Evolutionary conservation across 2,329 filamentous ascomycete genomes (phyloP).

Genomic region (Fusarium compactum): DNA sequence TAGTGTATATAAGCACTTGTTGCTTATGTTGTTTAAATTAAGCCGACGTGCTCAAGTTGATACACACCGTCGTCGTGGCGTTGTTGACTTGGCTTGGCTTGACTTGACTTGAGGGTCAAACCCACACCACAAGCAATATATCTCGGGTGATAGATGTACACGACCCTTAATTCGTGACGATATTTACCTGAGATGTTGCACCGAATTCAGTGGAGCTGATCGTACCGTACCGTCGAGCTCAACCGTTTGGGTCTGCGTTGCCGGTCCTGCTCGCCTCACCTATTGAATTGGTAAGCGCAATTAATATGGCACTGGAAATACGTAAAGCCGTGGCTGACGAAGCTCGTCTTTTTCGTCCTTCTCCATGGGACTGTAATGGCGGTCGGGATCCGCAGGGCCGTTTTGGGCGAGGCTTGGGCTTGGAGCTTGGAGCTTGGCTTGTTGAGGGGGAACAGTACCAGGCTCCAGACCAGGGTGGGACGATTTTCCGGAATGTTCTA

Average conservation of each 20-base stretch:
- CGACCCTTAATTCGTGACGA: not conserved
- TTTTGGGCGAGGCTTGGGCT: slow-evolving; percentile 14
- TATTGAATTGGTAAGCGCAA: slow-evolving; percentile 10
- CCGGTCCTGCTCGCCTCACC: slow-evolving; percentile 2
- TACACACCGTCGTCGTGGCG: not conserved
- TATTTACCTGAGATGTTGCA: slow-evolving; percentile 10
- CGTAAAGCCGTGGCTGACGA: not conserved
- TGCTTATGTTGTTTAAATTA: slow-evolving; percentile 3
- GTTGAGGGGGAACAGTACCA: slow-evolving; percentile 3
- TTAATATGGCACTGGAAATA: not conserved
- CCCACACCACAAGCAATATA: slow-evolving; percentile 3
- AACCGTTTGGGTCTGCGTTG: not conserved
- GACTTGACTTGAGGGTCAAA: not conserved
- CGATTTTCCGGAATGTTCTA: slow-evolving; percentile 43
- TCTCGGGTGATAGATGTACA: slow-evolving; percentile 3
- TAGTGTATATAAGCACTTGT: slow-evolving; percentile 22
- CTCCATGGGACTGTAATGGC: not conserved
- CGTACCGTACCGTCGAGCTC: not conserved
- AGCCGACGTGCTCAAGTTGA: slow-evolving; percentile 3
- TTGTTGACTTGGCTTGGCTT: not conserved
- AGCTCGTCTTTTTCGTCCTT: not conserved
- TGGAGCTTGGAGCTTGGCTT: not conserved
- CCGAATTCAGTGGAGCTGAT: slow-evolving; percentile 2
- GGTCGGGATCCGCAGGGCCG: slow-evolving; percentile 12
- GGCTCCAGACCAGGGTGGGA: slow-evolving; percentile 22